Evolutionary conservation across 225 moss, liverwort and hornwort genomes (phyloP).

Genomic region (Neckera pumila): DNA sequence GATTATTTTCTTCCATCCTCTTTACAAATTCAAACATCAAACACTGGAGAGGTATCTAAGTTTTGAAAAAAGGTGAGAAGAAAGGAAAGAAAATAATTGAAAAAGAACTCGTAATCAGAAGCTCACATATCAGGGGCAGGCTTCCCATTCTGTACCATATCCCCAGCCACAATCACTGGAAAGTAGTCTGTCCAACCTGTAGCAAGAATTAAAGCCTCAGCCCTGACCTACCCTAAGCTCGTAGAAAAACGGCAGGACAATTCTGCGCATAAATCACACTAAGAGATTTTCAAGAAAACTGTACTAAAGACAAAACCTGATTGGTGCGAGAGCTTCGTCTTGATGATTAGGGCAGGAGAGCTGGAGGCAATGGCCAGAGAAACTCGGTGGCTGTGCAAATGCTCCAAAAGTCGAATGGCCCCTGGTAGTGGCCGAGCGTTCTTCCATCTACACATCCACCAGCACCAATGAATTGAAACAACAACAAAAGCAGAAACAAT

Average conservation of each 20-base stretch:
- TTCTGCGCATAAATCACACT: background rate
- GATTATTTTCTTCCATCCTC: background rate
- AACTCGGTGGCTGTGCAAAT: constrained; percentile 43
- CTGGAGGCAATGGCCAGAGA: constrained; percentile 75
- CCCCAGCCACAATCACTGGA: constrained; percentile 57
- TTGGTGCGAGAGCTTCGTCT: constrained; percentile 45
- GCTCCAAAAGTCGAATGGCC: constrained; percentile 40
- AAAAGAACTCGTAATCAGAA: background rate
- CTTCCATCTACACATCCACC: constrained; percentile 34
- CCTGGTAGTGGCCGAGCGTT: constrained; percentile 37
- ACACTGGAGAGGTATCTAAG: background rate
- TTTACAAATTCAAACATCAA: background rate
- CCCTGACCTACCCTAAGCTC: background rate
- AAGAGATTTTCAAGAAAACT: background rate
- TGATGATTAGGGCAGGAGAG: constrained; percentile 42
- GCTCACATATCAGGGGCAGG: constrained; percentile 79
- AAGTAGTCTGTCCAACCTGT: constrained; percentile 59
- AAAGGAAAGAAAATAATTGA: background rate
- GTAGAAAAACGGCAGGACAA: background rate
- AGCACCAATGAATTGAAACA: background rate
- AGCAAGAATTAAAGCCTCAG: background rate
- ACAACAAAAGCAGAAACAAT: background rate
- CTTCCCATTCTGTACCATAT: constrained; percentile 79
- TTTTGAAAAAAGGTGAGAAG: background rate
- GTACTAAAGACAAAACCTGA: background rate